Evolutionary conservation across 148 eudicot genomes (phyloP), one percentile per base, ranked within the genome.

Genomic region (Camellia sinensis): DNA sequence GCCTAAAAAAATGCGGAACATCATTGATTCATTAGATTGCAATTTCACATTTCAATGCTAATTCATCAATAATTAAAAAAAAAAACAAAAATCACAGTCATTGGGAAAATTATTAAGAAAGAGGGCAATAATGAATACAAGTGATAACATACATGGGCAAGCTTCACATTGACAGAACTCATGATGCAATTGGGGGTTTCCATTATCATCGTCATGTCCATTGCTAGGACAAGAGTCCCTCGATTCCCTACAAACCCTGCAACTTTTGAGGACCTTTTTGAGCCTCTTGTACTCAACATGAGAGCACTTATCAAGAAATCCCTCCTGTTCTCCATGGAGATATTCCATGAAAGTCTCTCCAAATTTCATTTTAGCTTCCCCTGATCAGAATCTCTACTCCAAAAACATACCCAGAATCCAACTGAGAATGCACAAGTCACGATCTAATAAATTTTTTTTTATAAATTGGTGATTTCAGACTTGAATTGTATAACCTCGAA

Each of bases 201-300:
- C 74, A n/a, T n/a, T 12, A 52, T 77, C 74, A 54, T 78, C 74
- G 10, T 43, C 8, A 7, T 64, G 21, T 6, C 50, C 80, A 3
- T 52, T 14, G 13, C 56, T 59, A 22, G 22, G 13, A 59, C 64
- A 6, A 18, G 80, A 75, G 52, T 53, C 84, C 41, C 68, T 73
- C 2, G 60, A 12, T 5, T 56, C 57, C 63, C 81, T 81, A 61
- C 86, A 84, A 22, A 66, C 44, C 80, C 82, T 67, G 41, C 87
- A 85, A 18, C 73, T 78, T 75, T 85, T 85, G 0, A 85, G 69
- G 54, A 85, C 84, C 48, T 85, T 82, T 37, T 85, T 82, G 74
- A 85, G 84, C 67, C 87, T 75, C 53, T 85, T 85, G 77, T 85
- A 85, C 71, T 85, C 87, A 52, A 85, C 82, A 41, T 85, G 77